Evolutionary conservation across 495 filamentous ascomycete species (phyloP), one percentile per base, ranked within the genome.

Genomic region (Lepidopterella palustris): DNA sequence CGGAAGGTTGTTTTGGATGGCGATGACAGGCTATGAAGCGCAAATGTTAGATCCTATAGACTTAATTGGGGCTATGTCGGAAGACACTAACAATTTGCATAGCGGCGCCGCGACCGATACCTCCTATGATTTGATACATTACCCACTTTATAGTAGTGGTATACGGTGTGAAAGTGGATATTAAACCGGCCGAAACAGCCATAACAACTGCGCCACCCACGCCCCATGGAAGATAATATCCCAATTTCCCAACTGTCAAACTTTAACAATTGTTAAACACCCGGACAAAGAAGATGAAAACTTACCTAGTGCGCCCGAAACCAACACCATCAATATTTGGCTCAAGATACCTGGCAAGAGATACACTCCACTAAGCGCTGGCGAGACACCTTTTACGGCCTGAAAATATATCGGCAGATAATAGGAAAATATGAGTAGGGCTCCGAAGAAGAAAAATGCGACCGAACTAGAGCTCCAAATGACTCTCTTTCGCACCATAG

Each of bases 381-480:
- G 55, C 10, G 21, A 9, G n/a, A 21, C 56, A 21, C 53, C 53
- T 10, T 58, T 58, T 23, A 73, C 67, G 0, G 68, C 65, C 58
- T 74, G 72, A 59, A 76, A 76, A 56, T 70, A 76, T 15, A 76
- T 70, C 0, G 73, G 70, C 5, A 74, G 35, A 55, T 70, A 49
- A 20, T 49, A 49, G 32, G 32, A 39, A 39, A n/a, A n/a, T n/a
- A n/a, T n/a, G n/a, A n/a, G n/a, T n/a, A n/a, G n/a, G n/a, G n/a
- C n/a, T n/a, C n/a, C n/a, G n/a, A n/a, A n/a, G n/a, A n/a, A n/a
- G n/a, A n/a, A n/a, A n/a, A n/a, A n/a, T n/a, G n/a, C n/a, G n/a
- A n/a, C n/a, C n/a, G n/a, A n/a, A n/a, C n/a, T n/a, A n/a, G n/a
- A n/a, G n/a, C n/a, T n/a, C n/a, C n/a, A n/a, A n/a, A n/a, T n/a